phyloP scores from a whole-genome alignment of 2,329 filamentous ascomycete genomes.

The Diaporthe batatas region DNA sequence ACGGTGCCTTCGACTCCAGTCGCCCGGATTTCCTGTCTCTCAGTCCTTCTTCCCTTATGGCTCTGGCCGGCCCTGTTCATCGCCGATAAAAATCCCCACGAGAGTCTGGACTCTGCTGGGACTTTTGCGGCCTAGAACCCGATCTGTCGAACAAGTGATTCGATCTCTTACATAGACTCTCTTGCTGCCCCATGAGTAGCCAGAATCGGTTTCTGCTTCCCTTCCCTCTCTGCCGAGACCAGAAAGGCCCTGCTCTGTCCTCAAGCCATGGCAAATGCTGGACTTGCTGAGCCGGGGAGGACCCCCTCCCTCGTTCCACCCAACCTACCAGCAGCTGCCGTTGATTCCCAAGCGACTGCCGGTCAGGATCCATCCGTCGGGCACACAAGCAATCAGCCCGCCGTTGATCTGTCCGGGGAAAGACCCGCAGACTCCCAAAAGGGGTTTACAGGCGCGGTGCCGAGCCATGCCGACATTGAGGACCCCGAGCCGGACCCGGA shows the following conservation, averaged over 20 bases:
- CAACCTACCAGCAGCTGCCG: slow-evolving; percentile 9
- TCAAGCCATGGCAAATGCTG: slow-evolving; percentile 18
- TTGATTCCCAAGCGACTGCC: slow-evolving; percentile 36
- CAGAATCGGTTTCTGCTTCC: neutral
- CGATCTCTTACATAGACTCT: slow-evolving; percentile 8
- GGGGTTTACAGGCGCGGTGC: slow-evolving; percentile 30
- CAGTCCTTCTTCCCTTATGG: slow-evolving; percentile 15
- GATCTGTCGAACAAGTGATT: slow-evolving; percentile 29
- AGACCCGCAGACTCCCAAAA: slow-evolving; percentile 35
- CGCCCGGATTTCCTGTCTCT: slow-evolving; percentile 13
- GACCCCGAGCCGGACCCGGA: slow-evolving; percentile 49
- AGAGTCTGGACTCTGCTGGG: slow-evolving; percentile 27
- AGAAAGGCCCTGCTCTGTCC: slow-evolving; percentile 22
- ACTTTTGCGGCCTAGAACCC: neutral
- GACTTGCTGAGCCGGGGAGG: slow-evolving; percentile 30
- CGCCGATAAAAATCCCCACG: slow-evolving; percentile 22
- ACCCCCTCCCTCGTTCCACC: slow-evolving; percentile 2
- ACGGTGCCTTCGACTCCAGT: slow-evolving; percentile 31
- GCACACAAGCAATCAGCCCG: slow-evolving; percentile 4
- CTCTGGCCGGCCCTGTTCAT: slow-evolving; percentile 2
- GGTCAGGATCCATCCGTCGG: slow-evolving; percentile 34
- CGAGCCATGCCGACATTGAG: slow-evolving; percentile 34
- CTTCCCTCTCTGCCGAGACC: slow-evolving; percentile 11
- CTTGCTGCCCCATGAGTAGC: slow-evolving; percentile 30
- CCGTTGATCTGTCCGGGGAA: slow-evolving; percentile 33